These are phyloP conservation scores for Fraxinus nigra DNA, from an alignment of 305 asterid genomes.

Conservation along the genomic window DNA sequence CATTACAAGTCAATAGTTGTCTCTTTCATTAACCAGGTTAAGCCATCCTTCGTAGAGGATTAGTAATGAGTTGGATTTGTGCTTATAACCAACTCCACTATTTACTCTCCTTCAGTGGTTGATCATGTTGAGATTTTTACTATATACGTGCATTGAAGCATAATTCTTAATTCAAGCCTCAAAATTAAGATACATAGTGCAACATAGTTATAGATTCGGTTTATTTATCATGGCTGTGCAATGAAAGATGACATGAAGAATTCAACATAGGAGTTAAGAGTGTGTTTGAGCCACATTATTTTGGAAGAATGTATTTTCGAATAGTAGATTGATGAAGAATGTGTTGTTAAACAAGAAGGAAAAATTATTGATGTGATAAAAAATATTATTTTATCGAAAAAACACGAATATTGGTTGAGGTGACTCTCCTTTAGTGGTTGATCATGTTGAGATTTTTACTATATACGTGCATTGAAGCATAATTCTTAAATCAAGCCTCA, in stretches of 20 bases:
- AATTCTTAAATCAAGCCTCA: not conserved
- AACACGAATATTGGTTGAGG: no score
- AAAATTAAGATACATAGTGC: not conserved
- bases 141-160: not conserved
- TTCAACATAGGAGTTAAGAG: not conserved
- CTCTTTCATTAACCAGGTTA: not conserved
- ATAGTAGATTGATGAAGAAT: no score
- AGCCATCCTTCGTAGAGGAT: not conserved
- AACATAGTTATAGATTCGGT: not conserved
- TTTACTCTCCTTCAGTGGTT: not conserved
- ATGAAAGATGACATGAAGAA: not conserved
- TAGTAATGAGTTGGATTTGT: not conserved
- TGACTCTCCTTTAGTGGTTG: not conserved
- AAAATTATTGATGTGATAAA: no score
- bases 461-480: not conserved
- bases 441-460: not conserved
- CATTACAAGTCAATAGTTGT: not conserved
- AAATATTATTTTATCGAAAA: no score
- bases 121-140: not conserved
- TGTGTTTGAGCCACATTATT: no score
- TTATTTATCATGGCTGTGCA: not conserved
- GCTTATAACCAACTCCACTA: no score
- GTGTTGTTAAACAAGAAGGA: no score
- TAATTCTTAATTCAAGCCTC: not conserved
- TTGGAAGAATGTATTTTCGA: no score